Percentiles rank a stretch among this genome's conserved stretches.
Conservation (phyloP, 1,284 basidiomycete genomes). For the Leccinum olivaceoglutinosum region DNA sequence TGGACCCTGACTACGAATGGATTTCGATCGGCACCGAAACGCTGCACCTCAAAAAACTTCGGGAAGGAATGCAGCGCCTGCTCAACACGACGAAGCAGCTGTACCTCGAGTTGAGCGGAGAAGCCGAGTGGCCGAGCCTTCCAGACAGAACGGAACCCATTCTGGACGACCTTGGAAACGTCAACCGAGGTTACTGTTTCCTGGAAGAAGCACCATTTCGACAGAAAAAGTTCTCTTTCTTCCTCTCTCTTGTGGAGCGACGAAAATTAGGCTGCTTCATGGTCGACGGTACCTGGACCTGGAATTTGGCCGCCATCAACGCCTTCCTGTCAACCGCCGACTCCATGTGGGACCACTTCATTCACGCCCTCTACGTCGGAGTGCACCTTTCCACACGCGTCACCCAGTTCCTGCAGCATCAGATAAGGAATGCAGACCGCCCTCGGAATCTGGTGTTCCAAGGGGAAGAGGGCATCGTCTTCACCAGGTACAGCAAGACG, state of each 20-base stretch:
- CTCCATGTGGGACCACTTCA: neutral
- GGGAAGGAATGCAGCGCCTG: neutral
- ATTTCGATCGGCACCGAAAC: constrained; percentile 8
- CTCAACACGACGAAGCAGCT: neutral
- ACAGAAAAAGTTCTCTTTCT: neutral
- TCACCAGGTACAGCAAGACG: constrained; percentile 7
- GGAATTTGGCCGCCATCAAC: neutral
- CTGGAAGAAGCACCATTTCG: constrained; percentile 2
- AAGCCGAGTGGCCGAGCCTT: neutral
- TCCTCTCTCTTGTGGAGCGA: neutral
- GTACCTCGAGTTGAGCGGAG: neutral
- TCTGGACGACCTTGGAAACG: constrained; percentile 1
- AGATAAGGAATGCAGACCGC: constrained; percentile 3
- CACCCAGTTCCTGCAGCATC: constrained; percentile 1
- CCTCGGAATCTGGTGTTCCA: constrained; percentile 4
- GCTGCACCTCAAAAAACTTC: neutral
- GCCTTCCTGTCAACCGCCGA: neutral
- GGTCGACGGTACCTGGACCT: neutral
- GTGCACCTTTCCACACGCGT: neutral
- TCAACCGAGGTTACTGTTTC: constrained; percentile 4
- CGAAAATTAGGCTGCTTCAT: neutral
- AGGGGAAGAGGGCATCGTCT: neutral
- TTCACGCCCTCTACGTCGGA: constrained; percentile 1
- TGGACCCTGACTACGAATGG: neutral
- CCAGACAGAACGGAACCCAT: neutral